A percentile compares a stretch with the other conserved stretches of the same genome.
These are phyloP conservation scores for Paracoccidioides lutzii DNA, from an alignment of 2,329 filamentous ascomycete genomes.

Conservation along the genomic window DNA sequence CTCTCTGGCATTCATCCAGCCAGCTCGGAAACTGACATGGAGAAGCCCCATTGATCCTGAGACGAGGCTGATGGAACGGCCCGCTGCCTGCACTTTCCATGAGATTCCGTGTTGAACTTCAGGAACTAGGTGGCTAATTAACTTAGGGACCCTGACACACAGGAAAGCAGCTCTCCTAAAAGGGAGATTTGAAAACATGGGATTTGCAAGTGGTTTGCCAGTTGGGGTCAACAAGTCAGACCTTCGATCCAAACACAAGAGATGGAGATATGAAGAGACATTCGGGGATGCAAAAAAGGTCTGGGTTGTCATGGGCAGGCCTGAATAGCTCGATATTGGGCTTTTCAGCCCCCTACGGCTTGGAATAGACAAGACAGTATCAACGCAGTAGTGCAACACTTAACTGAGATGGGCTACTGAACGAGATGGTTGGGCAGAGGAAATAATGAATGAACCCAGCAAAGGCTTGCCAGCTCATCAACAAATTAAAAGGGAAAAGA, in stretches of 20 bases:
- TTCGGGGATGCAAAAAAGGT: background rate
- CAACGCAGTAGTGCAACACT: background rate
- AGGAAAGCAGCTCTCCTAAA: slow-evolving; percentile 9
- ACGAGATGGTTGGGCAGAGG: slow-evolving; percentile 14
- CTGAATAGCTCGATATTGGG: background rate
- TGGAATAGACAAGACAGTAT: background rate
- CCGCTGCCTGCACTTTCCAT: slow-evolving; percentile 29
- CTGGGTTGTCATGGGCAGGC: slow-evolving; percentile 1
- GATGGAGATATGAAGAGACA: background rate
- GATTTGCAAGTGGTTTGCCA: slow-evolving; percentile 6
- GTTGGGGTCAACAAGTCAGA: slow-evolving; percentile 2
- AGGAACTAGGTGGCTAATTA: slow-evolving; percentile 7
- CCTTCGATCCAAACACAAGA: background rate
- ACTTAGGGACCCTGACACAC: background rate
- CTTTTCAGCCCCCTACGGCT: background rate
- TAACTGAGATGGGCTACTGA: background rate
- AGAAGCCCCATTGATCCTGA: slow-evolving; percentile 27
- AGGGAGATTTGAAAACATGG: slow-evolving; percentile 2
- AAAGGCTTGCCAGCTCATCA: slow-evolving; percentile 16
- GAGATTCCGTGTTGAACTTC: slow-evolving; percentile 15
- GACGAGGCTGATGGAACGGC: slow-evolving; percentile 30
- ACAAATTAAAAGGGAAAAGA: slow-evolving; percentile 9
- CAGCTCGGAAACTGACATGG: slow-evolving; percentile 17
- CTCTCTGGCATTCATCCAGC: slow-evolving; percentile 19
- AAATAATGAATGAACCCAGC: slow-evolving; percentile 26